Percentiles rank a stretch among this genome's conserved stretches.
Evolutionary conservation across 2,329 filamentous ascomycete species (phyloP).

Genomic region (Cercospora sp.): DNA sequence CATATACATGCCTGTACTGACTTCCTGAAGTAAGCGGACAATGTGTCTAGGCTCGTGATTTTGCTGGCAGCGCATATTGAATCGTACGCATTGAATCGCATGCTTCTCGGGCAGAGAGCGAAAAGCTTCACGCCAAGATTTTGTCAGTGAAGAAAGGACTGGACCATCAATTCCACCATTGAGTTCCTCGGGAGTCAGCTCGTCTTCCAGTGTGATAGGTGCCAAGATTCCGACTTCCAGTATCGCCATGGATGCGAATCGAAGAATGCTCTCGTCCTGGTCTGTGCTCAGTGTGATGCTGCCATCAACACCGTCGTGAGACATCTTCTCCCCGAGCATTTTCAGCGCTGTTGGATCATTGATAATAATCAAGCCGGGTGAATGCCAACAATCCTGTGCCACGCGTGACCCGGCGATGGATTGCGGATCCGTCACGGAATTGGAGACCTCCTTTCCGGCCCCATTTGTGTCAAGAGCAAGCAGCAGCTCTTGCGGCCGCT

Average conservation of each 20-base stretch:
- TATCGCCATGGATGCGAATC: neutral
- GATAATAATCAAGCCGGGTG: neutral
- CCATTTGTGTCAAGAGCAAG: neutral
- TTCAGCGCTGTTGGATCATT: neutral
- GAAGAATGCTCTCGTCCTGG: neutral
- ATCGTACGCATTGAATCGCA: neutral
- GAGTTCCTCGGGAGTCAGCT: neutral
- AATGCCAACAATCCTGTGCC: neutral
- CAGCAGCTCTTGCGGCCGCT: neutral
- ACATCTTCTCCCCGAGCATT: neutral
- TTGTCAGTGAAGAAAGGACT: neutral
- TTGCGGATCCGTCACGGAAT: neutral
- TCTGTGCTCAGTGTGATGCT: neutral
- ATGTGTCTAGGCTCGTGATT: neutral
- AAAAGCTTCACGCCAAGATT: neutral
- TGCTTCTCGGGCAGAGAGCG: neutral
- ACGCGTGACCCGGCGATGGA: neutral
- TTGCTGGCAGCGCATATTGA: neutral
- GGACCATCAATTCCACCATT: neutral
- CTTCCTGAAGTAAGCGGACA: neutral
- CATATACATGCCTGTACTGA: neutral
- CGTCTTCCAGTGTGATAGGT: neutral
- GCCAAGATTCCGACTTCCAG: neutral
- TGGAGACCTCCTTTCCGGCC: neutral
- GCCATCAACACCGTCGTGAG: neutral